A percentile compares a stretch with the other conserved stretches of the same genome.
phyloP scores from a whole-genome alignment of 2,329 filamentous ascomycete species.

The Incumbomyces delicatus region DNA sequence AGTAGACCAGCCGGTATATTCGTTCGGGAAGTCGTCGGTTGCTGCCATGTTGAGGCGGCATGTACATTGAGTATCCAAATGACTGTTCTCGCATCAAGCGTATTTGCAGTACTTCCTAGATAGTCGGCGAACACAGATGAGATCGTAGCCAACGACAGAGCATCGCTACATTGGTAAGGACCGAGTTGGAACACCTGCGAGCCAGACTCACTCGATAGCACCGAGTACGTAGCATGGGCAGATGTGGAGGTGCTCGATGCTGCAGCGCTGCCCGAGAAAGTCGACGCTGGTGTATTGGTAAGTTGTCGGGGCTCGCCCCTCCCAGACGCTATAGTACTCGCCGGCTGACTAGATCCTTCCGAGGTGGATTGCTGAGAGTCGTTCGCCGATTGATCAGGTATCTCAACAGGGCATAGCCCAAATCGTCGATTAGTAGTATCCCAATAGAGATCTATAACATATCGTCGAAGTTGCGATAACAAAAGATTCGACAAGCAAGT shows the following conservation, averaged over 20 bases:
- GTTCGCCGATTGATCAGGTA: constrained; percentile 12
- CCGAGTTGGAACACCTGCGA: constrained; percentile 34
- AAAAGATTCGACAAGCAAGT: constrained; percentile 56
- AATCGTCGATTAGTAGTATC: constrained; percentile 44
- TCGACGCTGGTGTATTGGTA: background rate
- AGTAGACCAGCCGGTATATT: constrained; percentile 33
- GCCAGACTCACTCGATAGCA: constrained; percentile 6
- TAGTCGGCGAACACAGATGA: constrained; percentile 44
- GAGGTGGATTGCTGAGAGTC: background rate
- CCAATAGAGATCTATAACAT: constrained; percentile 56
- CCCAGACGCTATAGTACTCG: background rate
- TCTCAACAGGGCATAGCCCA: constrained; percentile 50
- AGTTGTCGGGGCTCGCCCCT: background rate
- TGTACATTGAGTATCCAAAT: constrained; percentile 52
- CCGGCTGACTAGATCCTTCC: background rate
- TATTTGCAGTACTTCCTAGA: constrained; percentile 43
- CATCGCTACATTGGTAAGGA: constrained; percentile 45
- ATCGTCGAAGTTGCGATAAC: constrained; percentile 47
- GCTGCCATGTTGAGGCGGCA: constrained; percentile 37
- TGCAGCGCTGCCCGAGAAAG: background rate
- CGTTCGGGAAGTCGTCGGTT: constrained; percentile 34
- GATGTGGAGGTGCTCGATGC: constrained; percentile 9
- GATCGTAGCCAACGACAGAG: constrained; percentile 42
- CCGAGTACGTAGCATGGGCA: constrained; percentile 17
- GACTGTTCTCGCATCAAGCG: constrained; percentile 44